phyloP scores from a whole-genome alignment of 352 stramenopile species.

The Pythium apleroticum region DNA sequence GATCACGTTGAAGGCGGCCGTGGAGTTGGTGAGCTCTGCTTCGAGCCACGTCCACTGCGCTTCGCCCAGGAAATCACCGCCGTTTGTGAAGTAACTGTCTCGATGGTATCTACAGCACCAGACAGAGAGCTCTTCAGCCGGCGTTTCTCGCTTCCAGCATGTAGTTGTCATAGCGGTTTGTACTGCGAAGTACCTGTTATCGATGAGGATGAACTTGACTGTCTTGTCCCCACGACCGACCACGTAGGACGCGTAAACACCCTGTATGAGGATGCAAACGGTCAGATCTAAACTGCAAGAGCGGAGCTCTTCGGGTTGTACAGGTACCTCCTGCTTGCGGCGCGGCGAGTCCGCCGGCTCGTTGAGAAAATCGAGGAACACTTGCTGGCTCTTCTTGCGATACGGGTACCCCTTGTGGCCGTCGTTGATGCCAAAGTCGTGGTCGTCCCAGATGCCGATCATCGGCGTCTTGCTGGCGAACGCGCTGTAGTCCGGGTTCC shows the following conservation, averaged over 20 bases:
- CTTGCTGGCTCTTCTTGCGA: conserved; percentile 74
- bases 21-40: conserved; percentile 71
- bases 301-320: background rate
- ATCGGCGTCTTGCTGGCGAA: conserved; percentile 67
- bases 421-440: conserved; percentile 23
- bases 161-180: too few relatives aligned
- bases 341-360: background rate
- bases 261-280: conserved; percentile 28
- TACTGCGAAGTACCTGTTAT: conserved; percentile 44
- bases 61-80: conserved; percentile 75
- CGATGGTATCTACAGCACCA: conserved; percentile 65
- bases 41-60: conserved; percentile 87
- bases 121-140: background rate
- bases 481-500: conserved; percentile 61
- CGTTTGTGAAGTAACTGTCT: conserved; percentile 59
- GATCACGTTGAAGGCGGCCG: conserved; percentile 91
- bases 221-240: conserved; percentile 57
- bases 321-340: background rate
- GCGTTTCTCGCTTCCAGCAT: background rate
- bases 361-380: conserved; percentile 48
- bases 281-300: background rate
- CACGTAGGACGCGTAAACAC: conserved; percentile 86
- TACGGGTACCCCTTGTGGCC: conserved; percentile 32
- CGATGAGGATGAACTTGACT: conserved; percentile 89
- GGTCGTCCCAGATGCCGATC: conserved; percentile 90